Base-by-base conservation (phyloP, 257 asterid species). In the Pogostemon cablin region DNA sequence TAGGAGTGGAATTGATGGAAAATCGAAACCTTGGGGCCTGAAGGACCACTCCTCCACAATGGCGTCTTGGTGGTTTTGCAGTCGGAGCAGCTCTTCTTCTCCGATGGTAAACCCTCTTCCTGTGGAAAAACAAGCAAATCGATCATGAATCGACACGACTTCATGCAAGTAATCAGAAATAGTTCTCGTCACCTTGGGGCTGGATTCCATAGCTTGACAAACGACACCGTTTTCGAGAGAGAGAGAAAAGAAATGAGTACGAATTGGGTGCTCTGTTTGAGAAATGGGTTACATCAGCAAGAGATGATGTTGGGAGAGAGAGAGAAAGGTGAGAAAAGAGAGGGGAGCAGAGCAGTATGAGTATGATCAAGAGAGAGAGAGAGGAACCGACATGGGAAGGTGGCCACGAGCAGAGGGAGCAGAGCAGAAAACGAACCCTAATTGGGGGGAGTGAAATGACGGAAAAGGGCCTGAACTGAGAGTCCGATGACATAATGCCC, bases 41-140 rank as follows among this genome's bases (percentile, higher is more conserved):
- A 47, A 2, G 97, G 97, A 32, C 95, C 97, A 68, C 82, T 68
- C 76, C 97, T 82, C 97, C 97, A 90, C 34, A 88, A 65, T 41
- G 97, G 97, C 7, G 97, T 90, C 53, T 77, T 84, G 4, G 93
- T 85, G 57, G 92, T 83, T 66, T 77, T 86, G 80, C 96, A 90
- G 73, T 78, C 83, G 62, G 75, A 77, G 70, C 97, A 90, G 32
- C 56, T 64, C 77, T 77, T 87, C 62, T 69, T 70, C 34, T 3
- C 72, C 71, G 32, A 25, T 9, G 57, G 2, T 12, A 25, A 25
- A 25, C 32, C 32, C 32, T 25, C 32, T 25, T 25, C 32, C 32
- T 25, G 32, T 25, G 32, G 32, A 1, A 25, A 25, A 25, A 25
- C 32, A 25, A 25, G 32, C 32, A 25, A 25, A 25, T 25, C 32